Evolutionary conservation across 306 rosid genomes (phyloP), one percentile per base, ranked within the genome.

Genomic region (Comarum palustre): DNA sequence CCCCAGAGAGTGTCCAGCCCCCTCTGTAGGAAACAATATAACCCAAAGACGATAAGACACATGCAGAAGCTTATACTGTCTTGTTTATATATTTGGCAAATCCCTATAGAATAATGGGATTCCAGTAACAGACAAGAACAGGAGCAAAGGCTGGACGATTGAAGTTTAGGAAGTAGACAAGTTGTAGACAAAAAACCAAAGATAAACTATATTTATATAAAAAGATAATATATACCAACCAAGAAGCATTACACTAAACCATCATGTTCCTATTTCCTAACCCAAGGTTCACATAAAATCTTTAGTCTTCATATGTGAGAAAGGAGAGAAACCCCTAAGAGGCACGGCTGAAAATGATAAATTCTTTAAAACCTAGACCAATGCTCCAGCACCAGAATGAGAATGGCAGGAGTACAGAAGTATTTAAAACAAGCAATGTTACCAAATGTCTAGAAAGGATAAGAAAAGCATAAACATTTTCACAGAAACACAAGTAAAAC

Each of bases 1-100:
- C 82, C 54, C 97, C 97, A 78, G 99, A 88, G 69, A 95, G 85
- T 60, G 99, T 90, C 99, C 99, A 95, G 78, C 97, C 97, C 74
- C 97, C 97, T 54, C 96, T 89, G 84, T 36, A 78, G 73, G 74
- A 78, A 74, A 43, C 6, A 62, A 57, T 45, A 27, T 43, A 12
- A 50, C 54, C 77, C 51, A 76, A 55, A 69, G 42, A 62, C 59
- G 5, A 50, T 61, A 59, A 62, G 48, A 9, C 22, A 55, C 5
- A 8, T 51, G 32, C 61, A 24, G 16, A 55, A 59, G 39, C 38
- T 59, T 31, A 59, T 27, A 27, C 39, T 14, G 32, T 24, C 34
- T 57, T 57, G 32, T 27, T 22, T 24, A 57, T 57, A 24, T 22
- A 54, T 9, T 25, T 24, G 34, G 62, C 17, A 57, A 57, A 24